These are phyloP conservation scores for Piper longum DNA, from an alignment of 164 flowering plant species.

Conservation along the genomic window DNA sequence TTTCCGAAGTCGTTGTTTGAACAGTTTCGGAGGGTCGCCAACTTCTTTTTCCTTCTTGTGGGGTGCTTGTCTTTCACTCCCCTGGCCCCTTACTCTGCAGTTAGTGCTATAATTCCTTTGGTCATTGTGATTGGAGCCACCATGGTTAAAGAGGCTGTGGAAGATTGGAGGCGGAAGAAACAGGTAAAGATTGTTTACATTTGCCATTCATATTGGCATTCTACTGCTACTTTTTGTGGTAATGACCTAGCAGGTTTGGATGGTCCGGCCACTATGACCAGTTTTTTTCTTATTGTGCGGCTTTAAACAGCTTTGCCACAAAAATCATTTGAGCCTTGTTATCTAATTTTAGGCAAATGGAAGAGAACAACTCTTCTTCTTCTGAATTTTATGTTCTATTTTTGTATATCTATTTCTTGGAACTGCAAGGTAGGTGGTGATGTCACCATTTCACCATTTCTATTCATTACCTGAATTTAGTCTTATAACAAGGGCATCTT, in stretches of 20 bases:
- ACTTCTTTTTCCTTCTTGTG: constrained; percentile 50
- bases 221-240: neutral
- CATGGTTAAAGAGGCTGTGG: constrained; percentile 61
- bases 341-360: too few relatives aligned
- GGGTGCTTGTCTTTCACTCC: constrained; percentile 52
- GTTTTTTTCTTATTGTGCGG: too few relatives aligned
- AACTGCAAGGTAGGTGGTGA: too few relatives aligned
- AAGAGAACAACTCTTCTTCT: too few relatives aligned
- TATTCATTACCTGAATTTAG: too few relatives aligned
- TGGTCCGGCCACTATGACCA: too few relatives aligned
- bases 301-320: too few relatives aligned
- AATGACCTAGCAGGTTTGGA: too few relatives aligned
- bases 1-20: constrained; percentile 75
- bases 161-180: constrained; percentile 57
- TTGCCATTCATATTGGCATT: neutral
- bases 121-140: constrained; percentile 53
- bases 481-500: neutral
- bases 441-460: too few relatives aligned
- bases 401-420: too few relatives aligned
- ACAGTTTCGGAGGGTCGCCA: constrained; percentile 79
- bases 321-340: too few relatives aligned
- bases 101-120: constrained; percentile 55
- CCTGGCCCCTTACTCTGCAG: constrained; percentile 53
- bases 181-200: constrained; percentile 33
- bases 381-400: too few relatives aligned